Base-by-base conservation (phyloP, 345 rosid genomes). In the Gossypium turneri region DNA sequence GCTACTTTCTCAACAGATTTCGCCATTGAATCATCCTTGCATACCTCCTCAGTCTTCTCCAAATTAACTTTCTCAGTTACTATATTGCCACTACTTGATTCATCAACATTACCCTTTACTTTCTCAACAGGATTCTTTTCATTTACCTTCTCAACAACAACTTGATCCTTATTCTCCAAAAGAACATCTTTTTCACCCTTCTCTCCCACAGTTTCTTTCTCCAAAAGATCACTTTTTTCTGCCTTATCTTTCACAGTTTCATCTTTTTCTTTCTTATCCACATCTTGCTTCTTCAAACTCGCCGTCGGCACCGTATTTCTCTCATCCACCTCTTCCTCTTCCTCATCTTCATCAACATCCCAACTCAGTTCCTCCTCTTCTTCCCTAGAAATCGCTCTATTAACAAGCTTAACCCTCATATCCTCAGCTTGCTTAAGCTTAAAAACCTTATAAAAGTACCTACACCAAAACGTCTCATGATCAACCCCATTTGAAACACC, bases 391-490 rank as follows among this genome's bases (percentile, higher is more conserved):
- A 86, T 95, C 0, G 94, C 96, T 77, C 94, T 86, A 80, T 86
- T 94, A 65, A 94, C 98, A 61, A 94, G 86, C 77, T 79, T 88
- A 77, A 89, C 98, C 79, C 98, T 90, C 82, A 86, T 20, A 74
- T 89, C 89, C 82, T 91, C 97, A 72, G 98, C 92, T 76, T 85
- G 94, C 83, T 94, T 89, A 60, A 92, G 92, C 90, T 91, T 94
- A 68, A 84, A 75, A 74, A 92, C 78, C 82, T 81, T 87, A 48
- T 90, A 94, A 64, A 85, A 94, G 79, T 92, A 91, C 82, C 96
- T 87, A 71, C 68, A 79, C 94, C 98, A 94, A 70, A 90, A 91
- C 2, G 87, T 86, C 76, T 88, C 90, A 20, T 87, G 80, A 84
- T 86, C 89, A 67, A 94, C 87, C 75, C 52, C 80, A 74, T 72